Evolutionary conservation across 2,329 filamentous ascomycete species (phyloP).

Genomic region (Nannizzia gypsea): DNA sequence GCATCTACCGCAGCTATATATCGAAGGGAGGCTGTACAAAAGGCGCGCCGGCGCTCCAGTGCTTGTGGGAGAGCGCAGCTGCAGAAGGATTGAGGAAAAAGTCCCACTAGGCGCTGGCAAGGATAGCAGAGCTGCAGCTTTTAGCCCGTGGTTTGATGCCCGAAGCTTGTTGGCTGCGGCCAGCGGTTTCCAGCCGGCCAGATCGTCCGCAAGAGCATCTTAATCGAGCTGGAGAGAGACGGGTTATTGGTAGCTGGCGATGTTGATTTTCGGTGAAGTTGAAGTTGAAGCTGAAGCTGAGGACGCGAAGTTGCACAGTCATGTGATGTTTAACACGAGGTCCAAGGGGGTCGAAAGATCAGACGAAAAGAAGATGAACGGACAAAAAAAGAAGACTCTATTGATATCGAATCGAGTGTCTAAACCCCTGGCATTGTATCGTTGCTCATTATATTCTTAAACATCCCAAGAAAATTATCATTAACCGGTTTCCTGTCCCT

Average conservation of each 20-base stretch:
- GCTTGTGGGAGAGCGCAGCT: background rate
- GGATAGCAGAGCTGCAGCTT: background rate
- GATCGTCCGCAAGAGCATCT: background rate
- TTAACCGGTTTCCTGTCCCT: background rate
- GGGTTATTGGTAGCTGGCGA: background rate
- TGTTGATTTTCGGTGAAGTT: background rate
- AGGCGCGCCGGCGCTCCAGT: background rate
- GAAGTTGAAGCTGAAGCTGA: background rate
- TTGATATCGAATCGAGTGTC: background rate
- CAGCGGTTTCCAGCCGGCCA: background rate
- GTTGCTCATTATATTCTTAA: background rate
- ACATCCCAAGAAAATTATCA: background rate
- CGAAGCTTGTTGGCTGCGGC: slow-evolving; percentile 1
- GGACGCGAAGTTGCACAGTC: background rate
- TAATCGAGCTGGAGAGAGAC: background rate
- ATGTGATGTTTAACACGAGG: background rate
- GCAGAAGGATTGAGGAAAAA: background rate
- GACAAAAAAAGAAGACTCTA: background rate
- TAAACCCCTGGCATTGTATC: background rate
- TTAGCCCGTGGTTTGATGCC: slow-evolving; percentile 1
- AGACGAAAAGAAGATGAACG: background rate
- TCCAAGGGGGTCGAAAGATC: background rate
- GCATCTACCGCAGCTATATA: background rate
- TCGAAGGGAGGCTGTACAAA: background rate
- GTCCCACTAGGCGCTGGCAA: background rate